Conservation (phyloP, 331 rosid genomes). For the Pyrus hybrid region DNA sequence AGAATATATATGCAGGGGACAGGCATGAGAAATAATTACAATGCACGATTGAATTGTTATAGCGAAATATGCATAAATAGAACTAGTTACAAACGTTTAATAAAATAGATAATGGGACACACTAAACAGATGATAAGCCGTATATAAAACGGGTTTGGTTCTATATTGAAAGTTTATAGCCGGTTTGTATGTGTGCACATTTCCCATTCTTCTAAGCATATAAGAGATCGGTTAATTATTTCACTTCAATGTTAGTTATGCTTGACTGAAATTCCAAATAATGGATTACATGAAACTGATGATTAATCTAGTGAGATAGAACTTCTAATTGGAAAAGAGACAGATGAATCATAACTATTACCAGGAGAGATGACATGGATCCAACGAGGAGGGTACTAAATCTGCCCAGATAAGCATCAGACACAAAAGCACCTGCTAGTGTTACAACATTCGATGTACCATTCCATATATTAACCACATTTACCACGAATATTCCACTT, state of each 20-base stretch:
- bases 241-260: background rate
- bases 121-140: background rate
- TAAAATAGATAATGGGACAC: background rate
- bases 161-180: too few species aligned
- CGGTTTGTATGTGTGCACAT: too few species aligned
- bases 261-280: background rate
- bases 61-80: too few species aligned
- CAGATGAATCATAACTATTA: constrained; percentile 26
- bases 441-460: constrained; percentile 63
- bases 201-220: background rate
- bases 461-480: constrained; percentile 62
- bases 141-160: background rate
- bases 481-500: constrained; percentile 45
- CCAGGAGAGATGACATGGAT: constrained; percentile 55
- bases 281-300: background rate
- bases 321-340: background rate
- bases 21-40: background rate
- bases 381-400: constrained; percentile 63
- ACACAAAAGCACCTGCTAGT: constrained; percentile 58
- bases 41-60: too few species aligned
- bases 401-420: constrained; percentile 72
- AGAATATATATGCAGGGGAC: background rate
- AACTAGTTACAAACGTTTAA: too few species aligned
- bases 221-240: background rate
- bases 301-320: background rate